phyloP scores from a whole-genome alignment of 1,139 yeast genomes.

The Yamadazyma epiphylla region DNA sequence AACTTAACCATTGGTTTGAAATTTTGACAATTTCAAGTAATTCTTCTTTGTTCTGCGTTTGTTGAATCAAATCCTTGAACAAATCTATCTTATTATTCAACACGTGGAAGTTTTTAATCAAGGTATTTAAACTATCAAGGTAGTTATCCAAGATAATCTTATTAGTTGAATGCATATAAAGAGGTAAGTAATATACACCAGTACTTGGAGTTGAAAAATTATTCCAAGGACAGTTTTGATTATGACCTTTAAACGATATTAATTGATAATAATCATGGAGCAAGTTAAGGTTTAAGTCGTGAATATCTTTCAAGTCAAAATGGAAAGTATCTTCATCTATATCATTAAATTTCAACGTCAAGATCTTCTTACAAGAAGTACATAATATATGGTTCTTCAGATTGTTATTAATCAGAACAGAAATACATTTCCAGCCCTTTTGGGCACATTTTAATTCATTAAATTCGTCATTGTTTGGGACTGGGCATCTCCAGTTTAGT shows the following conservation, averaged over 20 bases:
- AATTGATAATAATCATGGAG: slow-evolving; percentile 21
- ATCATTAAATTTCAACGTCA: slow-evolving; percentile 25
- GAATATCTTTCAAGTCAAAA: slow-evolving; percentile 19
- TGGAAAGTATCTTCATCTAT: slow-evolving; percentile 10
- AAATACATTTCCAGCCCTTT: slow-evolving; percentile 41
- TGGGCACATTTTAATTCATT: slow-evolving; percentile 37
- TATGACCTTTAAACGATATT: slow-evolving; percentile 25
- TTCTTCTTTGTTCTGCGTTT: slow-evolving; percentile 5
- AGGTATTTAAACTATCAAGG: slow-evolving; percentile 22
- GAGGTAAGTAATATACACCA: slow-evolving; percentile 35
- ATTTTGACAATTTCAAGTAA: slow-evolving; percentile 15
- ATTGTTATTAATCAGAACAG: slow-evolving; percentile 19
- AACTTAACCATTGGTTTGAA: slow-evolving; percentile 30
- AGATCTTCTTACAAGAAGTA: slow-evolving; percentile 27
- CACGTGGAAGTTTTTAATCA: slow-evolving; percentile 27
- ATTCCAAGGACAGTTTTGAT: slow-evolving; percentile 33
- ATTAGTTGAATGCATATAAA: slow-evolving; percentile 30
- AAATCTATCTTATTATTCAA: slow-evolving; percentile 22
- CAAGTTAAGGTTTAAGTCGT: slow-evolving; percentile 22
- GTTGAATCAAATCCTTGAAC: slow-evolving; percentile 15
- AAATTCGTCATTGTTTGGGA: slow-evolving; percentile 10
- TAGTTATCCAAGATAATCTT: slow-evolving; percentile 25
- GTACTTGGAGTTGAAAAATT: slow-evolving; percentile 32
- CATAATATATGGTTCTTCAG: slow-evolving; percentile 33
- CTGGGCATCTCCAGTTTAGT: slow-evolving; percentile 35